A percentile compares a stretch with the other conserved stretches of the same genome.
Evolutionary conservation across 139 green algal genomes (phyloP).

Genomic region (Desmodesmus armatus): DNA sequence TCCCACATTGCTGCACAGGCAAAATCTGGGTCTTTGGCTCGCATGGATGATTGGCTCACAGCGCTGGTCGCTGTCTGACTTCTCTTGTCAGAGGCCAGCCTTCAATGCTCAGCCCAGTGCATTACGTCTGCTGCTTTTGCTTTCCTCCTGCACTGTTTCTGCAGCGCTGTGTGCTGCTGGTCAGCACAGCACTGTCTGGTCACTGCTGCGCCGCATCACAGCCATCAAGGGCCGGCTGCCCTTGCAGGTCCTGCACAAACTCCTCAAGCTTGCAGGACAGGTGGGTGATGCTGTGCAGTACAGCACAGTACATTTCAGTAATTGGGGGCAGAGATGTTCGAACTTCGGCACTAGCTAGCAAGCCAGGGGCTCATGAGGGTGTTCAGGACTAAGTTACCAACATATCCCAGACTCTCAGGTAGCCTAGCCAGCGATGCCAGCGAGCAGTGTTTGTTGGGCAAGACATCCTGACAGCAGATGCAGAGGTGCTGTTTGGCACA

Average conservation of each 20-base stretch:
- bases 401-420: neutral
- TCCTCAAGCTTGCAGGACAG: slow-evolving; percentile 43
- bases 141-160: neutral
- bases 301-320: neutral
- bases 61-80: neutral
- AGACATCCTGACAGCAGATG: neutral
- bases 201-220: neutral
- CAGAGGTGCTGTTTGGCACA: neutral
- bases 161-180: slow-evolving; percentile 32
- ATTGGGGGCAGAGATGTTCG: too few relatives aligned
- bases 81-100: neutral
- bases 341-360: neutral
- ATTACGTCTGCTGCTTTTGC: neutral
- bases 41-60: neutral
- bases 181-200: slow-evolving; percentile 21
- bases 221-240: slow-evolving; percentile 33
- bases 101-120: neutral
- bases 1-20: neutral
- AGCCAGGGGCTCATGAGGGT: neutral
- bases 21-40: neutral
- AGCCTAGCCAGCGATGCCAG: too few relatives aligned
- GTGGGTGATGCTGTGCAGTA: neutral
- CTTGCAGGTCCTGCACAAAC: slow-evolving; percentile 22
- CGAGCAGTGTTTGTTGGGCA: too few relatives aligned
- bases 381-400: neutral